Evolutionary conservation across 2,329 filamentous ascomycete species (phyloP), one percentile per base, ranked within the genome.

Genomic region (Hypoxylon sp.): DNA sequence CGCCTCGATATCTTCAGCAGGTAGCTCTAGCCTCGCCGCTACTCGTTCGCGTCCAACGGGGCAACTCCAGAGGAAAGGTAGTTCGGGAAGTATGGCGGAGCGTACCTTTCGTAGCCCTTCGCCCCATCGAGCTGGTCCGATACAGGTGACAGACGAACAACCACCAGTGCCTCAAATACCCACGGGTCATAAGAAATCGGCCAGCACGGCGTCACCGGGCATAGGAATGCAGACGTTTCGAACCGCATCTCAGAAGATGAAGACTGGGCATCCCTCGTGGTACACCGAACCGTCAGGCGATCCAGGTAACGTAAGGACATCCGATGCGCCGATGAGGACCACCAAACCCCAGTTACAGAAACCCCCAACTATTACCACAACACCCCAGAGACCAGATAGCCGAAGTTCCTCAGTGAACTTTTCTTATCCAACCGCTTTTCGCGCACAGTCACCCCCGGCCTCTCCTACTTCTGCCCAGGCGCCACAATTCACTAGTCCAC

Each of bases 61-160:
- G 78, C 82, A 83, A 57, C 82, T 94, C 67, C 86, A 90, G 68
- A 85, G 93, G 75, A 85, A 87, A 39, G 87, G 85, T 61, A 97
- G 94, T 80, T 87, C 87, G 29, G 87, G 89, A 21, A 97, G 94
- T 54, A 97, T 98, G 94, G 91, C 89, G 31, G 92, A 95, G 78
- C 89, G 95, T 64, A 94, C 93, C 0, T 97, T 98, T 79, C 89
- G 94, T 72, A 92, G 91, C 11, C 89, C 90, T 2, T 97, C 91
- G 3, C 93, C 86, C 67, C 84, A 78, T 77, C 84, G 84, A 61
- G 76, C 79, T 63, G 79, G 79, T 48, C 77, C 79, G 65, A 80
- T 78, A 70, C 78, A 77, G 60, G 78, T 66, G 46, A 73, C 77
- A 19, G 78, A 81, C 54, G 82, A 87, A 74, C 85, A 88, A 57